Conservation (phyloP, 768 basidiomycete species). For the Rhizopogon vinicolor region DNA sequence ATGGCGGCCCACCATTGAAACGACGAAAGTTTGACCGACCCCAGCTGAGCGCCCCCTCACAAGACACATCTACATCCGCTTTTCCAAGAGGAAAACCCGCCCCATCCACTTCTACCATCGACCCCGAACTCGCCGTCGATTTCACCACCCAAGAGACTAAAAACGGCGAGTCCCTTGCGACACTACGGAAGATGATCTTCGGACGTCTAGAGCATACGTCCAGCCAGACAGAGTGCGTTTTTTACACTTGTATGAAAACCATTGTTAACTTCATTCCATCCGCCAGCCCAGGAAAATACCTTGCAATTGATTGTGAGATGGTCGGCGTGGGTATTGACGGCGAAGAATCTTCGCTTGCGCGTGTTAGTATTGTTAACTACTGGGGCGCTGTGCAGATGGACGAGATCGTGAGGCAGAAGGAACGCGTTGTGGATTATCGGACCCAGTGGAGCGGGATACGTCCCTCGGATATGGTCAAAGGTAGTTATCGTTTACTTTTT, state of each 20-base stretch:
- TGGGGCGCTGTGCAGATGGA: conserved; percentile 78
- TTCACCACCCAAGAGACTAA: conserved; percentile 25
- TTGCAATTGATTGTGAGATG: conserved; percentile 97
- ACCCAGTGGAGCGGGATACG: conserved; percentile 88
- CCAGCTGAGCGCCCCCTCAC: not conserved
- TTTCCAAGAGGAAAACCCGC: conserved; percentile 2
- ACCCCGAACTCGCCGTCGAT: conserved; percentile 9
- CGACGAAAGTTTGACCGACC: conserved; percentile 13
- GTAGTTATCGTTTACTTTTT: conserved; percentile 30
- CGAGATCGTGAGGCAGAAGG: conserved; percentile 80
- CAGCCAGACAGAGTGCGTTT: conserved; percentile 41
- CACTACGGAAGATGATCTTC: conserved; percentile 48
- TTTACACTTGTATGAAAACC: conserved; percentile 1
- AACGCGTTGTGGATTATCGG: conserved; percentile 88
- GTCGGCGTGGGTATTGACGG: conserved; percentile 90
- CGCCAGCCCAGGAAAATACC: conserved; percentile 62
- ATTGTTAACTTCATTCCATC: conserved; percentile 1
- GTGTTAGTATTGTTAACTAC: conserved; percentile 89
- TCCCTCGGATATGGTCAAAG: conserved; percentile 64
- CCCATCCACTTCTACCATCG: not conserved
- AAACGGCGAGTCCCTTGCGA: conserved; percentile 44
- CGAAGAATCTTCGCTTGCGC: conserved; percentile 77
- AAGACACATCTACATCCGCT: not conserved
- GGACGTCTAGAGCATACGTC: conserved; percentile 39
- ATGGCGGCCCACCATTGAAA: conserved; percentile 9